Conservation (phyloP, 805 yeast species). For the Tetrapisispora namnaoensis region DNA sequence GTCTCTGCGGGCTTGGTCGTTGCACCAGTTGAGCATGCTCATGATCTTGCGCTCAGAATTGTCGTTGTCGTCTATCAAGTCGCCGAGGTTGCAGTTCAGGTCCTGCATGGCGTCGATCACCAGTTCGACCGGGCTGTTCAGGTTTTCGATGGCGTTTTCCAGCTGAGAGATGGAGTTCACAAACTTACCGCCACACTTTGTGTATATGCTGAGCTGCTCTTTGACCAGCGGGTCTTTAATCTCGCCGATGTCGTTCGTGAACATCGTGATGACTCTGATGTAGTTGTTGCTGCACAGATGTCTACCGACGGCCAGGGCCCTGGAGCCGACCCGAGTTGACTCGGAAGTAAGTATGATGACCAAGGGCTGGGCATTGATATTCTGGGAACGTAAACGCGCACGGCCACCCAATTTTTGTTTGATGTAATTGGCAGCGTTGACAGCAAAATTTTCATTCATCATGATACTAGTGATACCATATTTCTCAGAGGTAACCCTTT, state of each 20-base stretch:
- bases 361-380: constrained; percentile 73
- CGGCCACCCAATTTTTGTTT: constrained; percentile 60
- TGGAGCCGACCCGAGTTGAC: constrained; percentile 53
- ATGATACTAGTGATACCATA: constrained; percentile 39
- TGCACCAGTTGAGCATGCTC: constrained; percentile 58
- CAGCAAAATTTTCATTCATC: constrained; percentile 57
- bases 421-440: constrained; percentile 52
- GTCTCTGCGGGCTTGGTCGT: constrained; percentile 20
- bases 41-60: constrained; percentile 14
- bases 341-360: constrained; percentile 66
- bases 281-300: constrained; percentile 55
- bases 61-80: constrained; percentile 9
- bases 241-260: constrained; percentile 23
- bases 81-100: constrained; percentile 50
- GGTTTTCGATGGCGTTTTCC: constrained; percentile 32
- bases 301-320: constrained; percentile 72
- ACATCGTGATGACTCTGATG: constrained; percentile 51
- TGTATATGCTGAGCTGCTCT: constrained; percentile 46
- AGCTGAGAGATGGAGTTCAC: constrained; percentile 32
- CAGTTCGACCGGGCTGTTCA: constrained; percentile 69
- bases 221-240: constrained; percentile 27
- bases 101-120: constrained; percentile 82
- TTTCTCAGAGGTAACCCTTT: constrained; percentile 45
- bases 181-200: constrained; percentile 61
- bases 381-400: constrained; percentile 50